Evolutionary conservation across 257 asterid genomes (phyloP), one percentile per base, ranked within the genome.

Genomic region (Solanum tarijense): DNA sequence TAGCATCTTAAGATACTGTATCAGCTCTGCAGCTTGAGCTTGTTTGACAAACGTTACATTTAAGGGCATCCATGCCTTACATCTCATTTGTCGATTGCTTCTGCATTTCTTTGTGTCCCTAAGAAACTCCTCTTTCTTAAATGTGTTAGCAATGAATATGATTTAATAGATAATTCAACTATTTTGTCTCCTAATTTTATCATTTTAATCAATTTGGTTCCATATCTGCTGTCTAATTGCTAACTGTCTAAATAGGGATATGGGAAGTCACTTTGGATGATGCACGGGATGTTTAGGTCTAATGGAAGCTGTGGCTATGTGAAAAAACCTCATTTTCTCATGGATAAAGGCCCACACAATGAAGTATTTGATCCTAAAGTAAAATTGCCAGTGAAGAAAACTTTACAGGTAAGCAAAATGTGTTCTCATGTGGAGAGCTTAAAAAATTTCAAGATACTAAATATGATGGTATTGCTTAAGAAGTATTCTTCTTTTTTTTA

Each of bases 271-370:
- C 96, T 97, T 7, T 96, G 98, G 98, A 90, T 93, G 95, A 97
- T 97, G 99, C 99, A 97, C 12, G 99, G 99, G n/a, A 87, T 97
- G 92, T 97, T 97, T 90, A 91, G 98, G 90, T 87, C 98, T 8
- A 97, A 97, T 85, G 98, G 99, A 88, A 90, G 94, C 13, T 93
- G 99, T 82, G 99, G 99, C 72, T 97, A 96, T 89, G 91, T 93
- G 6, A 96, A 92, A 87, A 97, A 96, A 73, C 99, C 98, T 9
- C 92, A 90, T 9, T 87, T 97, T 89, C 98, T 97, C 69, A 94
- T 93, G 94, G 91, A 48, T 36, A 91, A 43, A 72, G 93, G 94
- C 86, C 89, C 90, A 87, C 82, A 88, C 72, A 60, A 88, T 20
- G 94, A 93, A 87, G 94, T 94, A 12, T 95, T 95, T 87, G 98